Evolutionary conservation across 169 alveolate species (phyloP).

Genomic region (Plasmodium gallinaceum): DNA sequence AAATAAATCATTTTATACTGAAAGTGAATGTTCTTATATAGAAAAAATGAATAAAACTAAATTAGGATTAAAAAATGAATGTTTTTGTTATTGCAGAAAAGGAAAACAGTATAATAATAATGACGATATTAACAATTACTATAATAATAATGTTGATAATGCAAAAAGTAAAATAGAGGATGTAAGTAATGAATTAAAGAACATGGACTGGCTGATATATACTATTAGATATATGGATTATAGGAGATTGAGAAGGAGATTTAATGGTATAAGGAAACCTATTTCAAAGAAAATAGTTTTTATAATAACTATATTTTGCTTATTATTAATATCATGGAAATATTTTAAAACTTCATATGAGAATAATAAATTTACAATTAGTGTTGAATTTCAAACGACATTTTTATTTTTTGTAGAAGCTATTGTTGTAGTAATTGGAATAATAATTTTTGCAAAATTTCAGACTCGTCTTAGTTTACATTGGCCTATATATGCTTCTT

Average conservation of each 20-base stretch:
- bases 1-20: not conserved
- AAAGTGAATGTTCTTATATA: conserved; percentile 34
- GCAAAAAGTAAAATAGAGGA: conserved; percentile 9
- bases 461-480: conserved; percentile 82
- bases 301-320: conserved; percentile 82
- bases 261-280: conserved; percentile 88
- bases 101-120: conserved; percentile 1
- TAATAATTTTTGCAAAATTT: conserved; percentile 82
- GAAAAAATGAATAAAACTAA: conserved; percentile 22
- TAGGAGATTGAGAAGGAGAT: conserved; percentile 85
- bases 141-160: not conserved
- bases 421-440: conserved; percentile 52
- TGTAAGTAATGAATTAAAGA: conserved; percentile 45
- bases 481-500: conserved; percentile 85
- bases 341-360: conserved; percentile 51
- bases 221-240: conserved; percentile 87
- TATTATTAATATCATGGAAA: conserved; percentile 79
- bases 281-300: conserved; percentile 84
- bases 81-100: conserved; percentile 32
- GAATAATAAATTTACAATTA: conserved; percentile 29
- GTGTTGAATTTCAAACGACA: conserved; percentile 43
- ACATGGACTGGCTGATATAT: conserved; percentile 72
- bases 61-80: conserved; percentile 16
- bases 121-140: not conserved
- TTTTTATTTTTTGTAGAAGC: conserved; percentile 59